Percentiles rank a stretch among this genome's conserved stretches.
Conservation (phyloP, 768 basidiomycete genomes). For the Suillus fuscotomentosus region DNA sequence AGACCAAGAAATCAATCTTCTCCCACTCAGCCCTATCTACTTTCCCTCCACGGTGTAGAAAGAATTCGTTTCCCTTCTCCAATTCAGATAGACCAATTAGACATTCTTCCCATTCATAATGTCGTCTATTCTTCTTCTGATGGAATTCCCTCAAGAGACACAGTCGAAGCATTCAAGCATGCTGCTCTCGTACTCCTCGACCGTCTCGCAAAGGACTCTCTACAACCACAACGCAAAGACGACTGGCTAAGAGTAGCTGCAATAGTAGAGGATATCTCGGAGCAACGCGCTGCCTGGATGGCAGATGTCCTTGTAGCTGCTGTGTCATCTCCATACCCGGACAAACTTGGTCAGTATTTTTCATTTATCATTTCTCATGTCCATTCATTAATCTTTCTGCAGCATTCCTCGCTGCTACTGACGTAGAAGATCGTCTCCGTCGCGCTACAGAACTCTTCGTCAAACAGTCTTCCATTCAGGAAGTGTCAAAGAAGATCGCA, state of each 20-base stretch:
- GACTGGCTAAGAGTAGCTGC: conserved; percentile 65
- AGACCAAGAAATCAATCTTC: conserved; percentile 48
- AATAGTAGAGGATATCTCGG: conserved; percentile 72
- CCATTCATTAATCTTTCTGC: neutral
- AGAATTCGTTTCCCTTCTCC: conserved; percentile 56
- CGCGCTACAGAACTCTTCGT: conserved; percentile 70
- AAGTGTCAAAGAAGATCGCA: conserved; percentile 80
- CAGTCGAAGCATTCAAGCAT: conserved; percentile 66
- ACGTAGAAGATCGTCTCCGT: conserved; percentile 59
- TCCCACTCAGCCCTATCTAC: conserved; percentile 56
- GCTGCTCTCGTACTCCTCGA: conserved; percentile 67
- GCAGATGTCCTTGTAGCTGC: conserved; percentile 70
- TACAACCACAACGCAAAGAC: conserved; percentile 53
- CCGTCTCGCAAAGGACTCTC: conserved; percentile 47
- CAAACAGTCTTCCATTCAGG: conserved; percentile 75
- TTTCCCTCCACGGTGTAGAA: conserved; percentile 71
- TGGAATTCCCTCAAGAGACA: conserved; percentile 47
- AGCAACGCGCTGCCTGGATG: conserved; percentile 66
- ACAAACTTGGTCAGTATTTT: conserved; percentile 61
- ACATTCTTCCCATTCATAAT: conserved; percentile 37
- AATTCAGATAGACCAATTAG: conserved; percentile 27
- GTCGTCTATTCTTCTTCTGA: conserved; percentile 47
- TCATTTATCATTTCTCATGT: conserved; percentile 1
- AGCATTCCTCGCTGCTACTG: conserved; percentile 64
- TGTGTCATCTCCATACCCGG: conserved; percentile 58